phyloP scores from a whole-genome alignment of 1,284 basidiomycete species.

The Rhodotorula sp. region DNA sequence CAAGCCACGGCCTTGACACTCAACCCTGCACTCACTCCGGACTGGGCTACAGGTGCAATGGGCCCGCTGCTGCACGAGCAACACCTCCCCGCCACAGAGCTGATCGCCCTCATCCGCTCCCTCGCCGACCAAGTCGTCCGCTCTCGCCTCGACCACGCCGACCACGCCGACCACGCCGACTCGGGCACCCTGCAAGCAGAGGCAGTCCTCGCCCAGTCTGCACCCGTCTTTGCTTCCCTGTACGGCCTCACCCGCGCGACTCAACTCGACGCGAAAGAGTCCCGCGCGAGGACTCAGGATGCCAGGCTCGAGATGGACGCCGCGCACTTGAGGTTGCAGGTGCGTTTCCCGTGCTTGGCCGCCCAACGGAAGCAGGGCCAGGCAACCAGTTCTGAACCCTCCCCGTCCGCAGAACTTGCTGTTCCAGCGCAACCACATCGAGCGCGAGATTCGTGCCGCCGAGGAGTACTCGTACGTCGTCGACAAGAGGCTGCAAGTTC shows the following conservation, averaged over 20 bases:
- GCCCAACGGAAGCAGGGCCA: too few species aligned
- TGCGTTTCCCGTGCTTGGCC: background rate
- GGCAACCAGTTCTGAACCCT: too few species aligned
- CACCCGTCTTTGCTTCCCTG: conserved; percentile 30
- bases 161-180: too few species aligned
- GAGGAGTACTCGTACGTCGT: conserved; percentile 40
- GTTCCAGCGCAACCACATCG: conserved; percentile 43
- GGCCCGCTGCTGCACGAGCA: conserved; percentile 37
- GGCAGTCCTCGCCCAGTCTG: conserved; percentile 18
- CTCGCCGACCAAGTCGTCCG: conserved; percentile 34
- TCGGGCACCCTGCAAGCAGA: conserved; percentile 7
- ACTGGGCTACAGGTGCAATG: background rate
- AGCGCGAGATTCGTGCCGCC: conserved; percentile 42
- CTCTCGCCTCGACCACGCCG: background rate
- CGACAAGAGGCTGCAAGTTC: background rate
- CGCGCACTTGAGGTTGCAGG: conserved; percentile 36
- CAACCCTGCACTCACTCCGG: too few species aligned
- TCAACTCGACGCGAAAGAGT: conserved; percentile 14
- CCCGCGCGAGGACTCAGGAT: conserved; percentile 25
- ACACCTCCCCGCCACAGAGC: conserved; percentile 19
- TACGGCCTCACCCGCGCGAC: conserved; percentile 14
- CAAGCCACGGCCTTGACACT: background rate
- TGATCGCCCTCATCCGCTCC: conserved; percentile 31
- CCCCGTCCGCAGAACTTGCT: conserved; percentile 35
- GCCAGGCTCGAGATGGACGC: conserved; percentile 40